Conservation (phyloP, 257 asterid species). For the Solanum dulcamara region DNA sequence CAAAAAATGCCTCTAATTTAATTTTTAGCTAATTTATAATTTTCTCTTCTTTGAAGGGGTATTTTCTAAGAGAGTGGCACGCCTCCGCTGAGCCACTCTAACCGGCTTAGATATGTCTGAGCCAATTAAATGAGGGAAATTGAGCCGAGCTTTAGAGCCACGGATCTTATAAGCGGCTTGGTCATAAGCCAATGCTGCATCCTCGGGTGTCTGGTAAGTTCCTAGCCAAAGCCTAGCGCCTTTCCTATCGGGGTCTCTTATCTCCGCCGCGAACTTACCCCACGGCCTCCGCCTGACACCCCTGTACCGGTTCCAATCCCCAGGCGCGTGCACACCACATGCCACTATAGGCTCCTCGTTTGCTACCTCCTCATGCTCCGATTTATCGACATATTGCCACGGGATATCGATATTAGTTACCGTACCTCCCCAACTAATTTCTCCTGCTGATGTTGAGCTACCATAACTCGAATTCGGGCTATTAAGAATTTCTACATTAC, state of each 20-base stretch:
- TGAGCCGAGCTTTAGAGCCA: slow-evolving; percentile 33
- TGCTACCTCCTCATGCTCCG: background rate
- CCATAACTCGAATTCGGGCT: background rate
- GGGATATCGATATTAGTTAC: background rate
- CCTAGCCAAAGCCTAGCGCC: slow-evolving; percentile 44
- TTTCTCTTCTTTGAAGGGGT: background rate
- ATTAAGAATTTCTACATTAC: background rate
- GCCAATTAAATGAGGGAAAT: slow-evolving; percentile 37
- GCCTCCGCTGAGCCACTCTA: slow-evolving; percentile 10
- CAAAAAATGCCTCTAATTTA: background rate
- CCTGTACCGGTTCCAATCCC: slow-evolving; percentile 29
- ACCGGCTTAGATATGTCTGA: slow-evolving; percentile 14
- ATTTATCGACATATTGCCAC: background rate
- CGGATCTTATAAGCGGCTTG: slow-evolving; percentile 25
- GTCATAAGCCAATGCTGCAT: slow-evolving; percentile 50
- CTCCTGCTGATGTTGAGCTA: background rate
- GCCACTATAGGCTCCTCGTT: background rate
- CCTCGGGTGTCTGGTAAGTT: slow-evolving; percentile 44
- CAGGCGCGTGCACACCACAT: background rate
- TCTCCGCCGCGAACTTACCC: slow-evolving; percentile 52
- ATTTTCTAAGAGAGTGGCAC: background rate
- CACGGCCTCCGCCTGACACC: slow-evolving; percentile 49
- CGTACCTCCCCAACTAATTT: background rate
- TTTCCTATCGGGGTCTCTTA: slow-evolving; percentile 28
- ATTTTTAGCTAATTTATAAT: background rate